These are phyloP conservation scores for Salix exigua DNA, from an alignment of 345 rosid species.

Conservation along the genomic window DNA sequence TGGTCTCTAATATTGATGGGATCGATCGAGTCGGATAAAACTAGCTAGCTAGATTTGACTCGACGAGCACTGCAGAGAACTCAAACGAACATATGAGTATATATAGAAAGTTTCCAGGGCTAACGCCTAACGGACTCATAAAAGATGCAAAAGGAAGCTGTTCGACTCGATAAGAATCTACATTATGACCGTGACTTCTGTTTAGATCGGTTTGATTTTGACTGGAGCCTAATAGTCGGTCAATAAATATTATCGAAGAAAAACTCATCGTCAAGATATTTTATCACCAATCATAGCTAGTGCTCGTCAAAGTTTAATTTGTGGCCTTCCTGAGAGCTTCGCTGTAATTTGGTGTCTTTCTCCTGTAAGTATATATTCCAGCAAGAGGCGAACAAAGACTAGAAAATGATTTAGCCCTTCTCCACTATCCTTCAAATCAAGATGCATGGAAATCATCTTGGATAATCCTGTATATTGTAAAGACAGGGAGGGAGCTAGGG, in stretches of 20 bases:
- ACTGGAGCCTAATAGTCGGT: neutral
- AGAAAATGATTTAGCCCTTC: too few relatives aligned
- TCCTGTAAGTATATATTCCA: conserved; percentile 7
- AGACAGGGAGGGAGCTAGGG: neutral
- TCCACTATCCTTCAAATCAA: neutral
- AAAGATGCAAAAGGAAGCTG: conserved; percentile 12
- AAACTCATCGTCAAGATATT: neutral
- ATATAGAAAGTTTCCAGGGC: neutral
- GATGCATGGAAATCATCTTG: neutral
- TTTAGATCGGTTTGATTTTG: neutral
- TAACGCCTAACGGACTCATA: neutral
- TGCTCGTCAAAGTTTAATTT: neutral
- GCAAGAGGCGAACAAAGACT: too few relatives aligned
- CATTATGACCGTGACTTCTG: neutral
- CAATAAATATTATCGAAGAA: neutral
- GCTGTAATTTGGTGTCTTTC: conserved; percentile 29
- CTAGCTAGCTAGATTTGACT: too few relatives aligned
- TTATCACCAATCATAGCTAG: neutral
- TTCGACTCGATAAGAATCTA: conserved; percentile 8
- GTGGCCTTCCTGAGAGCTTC: conserved; percentile 1
- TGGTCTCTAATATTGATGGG: conserved; percentile 5
- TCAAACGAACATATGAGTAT: neutral
- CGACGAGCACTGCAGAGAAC: too few relatives aligned
- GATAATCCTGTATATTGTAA: neutral
- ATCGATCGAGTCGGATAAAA: neutral